Percentiles rank a stretch among this genome's conserved stretches.
phyloP scores from a whole-genome alignment of 2,329 filamentous ascomycete genomes.

The Teratosphaeria epicoccoides region DNA sequence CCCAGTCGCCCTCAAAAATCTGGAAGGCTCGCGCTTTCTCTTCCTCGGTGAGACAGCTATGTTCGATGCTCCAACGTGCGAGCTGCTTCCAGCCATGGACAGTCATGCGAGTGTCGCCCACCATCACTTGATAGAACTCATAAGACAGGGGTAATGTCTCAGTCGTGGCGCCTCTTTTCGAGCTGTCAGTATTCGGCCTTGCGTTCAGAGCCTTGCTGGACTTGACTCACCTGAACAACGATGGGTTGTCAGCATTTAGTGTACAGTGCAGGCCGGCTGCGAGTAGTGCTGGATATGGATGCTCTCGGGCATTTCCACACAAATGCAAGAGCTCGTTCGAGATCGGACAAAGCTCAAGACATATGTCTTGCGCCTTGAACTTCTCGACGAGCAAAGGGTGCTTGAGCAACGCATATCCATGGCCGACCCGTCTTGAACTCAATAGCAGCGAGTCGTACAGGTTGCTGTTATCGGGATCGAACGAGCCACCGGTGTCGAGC shows the following conservation, averaged over 20 bases:
- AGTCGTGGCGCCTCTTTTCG: constrained; percentile 7
- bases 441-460: constrained; percentile 58
- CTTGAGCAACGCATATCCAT: constrained; percentile 58
- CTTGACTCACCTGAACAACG: constrained; percentile 51
- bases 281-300: constrained; percentile 56
- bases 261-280: constrained; percentile 66
- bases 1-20: constrained; percentile 49
- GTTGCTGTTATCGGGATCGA: constrained; percentile 49
- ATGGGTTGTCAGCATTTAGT: constrained; percentile 64
- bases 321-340: constrained; percentile 67
- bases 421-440: constrained; percentile 58
- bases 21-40: constrained; percentile 29
- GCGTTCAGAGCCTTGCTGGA: not conserved
- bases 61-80: constrained; percentile 36
- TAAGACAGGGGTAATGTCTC: constrained; percentile 58
- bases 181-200: not conserved
- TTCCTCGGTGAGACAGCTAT: constrained; percentile 29
- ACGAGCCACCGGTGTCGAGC: constrained; percentile 49
- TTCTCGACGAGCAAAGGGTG: constrained; percentile 56
- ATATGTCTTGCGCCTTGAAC: constrained; percentile 54
- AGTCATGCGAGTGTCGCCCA: constrained; percentile 56
- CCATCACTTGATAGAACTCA: constrained; percentile 68
- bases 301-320: constrained; percentile 53
- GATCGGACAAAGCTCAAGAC: constrained; percentile 66
- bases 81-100: constrained; percentile 61